Conservation (phyloP, 371 early-diverging fungal species). For the Mortierella sp. region DNA sequence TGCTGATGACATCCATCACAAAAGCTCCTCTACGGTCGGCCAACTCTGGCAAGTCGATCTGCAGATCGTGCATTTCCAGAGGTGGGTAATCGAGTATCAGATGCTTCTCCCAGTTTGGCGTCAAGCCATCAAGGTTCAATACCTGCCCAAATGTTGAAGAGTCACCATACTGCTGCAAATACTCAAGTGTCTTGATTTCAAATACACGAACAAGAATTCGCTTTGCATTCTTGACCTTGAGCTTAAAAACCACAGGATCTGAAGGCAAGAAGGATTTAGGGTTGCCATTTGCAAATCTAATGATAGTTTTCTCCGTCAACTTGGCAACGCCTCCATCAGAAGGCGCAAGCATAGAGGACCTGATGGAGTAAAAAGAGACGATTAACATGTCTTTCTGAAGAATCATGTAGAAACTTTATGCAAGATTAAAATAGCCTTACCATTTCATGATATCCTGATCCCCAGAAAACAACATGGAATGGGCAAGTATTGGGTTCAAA, state of each 20-base stretch:
- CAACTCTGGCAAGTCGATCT: conserved; percentile 35
- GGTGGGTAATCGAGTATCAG: conserved; percentile 26
- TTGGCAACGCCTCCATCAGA: background rate
- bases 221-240: conserved; percentile 46
- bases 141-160: conserved; percentile 14
- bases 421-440: conserved; percentile 6
- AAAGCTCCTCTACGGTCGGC: conserved; percentile 41
- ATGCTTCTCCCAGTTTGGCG: conserved; percentile 46
- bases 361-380: conserved; percentile 1
- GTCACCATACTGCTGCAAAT: conserved; percentile 31
- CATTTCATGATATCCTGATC: conserved; percentile 32
- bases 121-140: conserved; percentile 44
- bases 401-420: too few species aligned
- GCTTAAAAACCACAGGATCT: conserved; percentile 40
- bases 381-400: background rate
- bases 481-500: conserved; percentile 20
- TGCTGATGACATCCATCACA: conserved; percentile 45
- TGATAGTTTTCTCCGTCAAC: conserved; percentile 31
- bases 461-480: conserved; percentile 34
- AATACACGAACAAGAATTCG: conserved; percentile 39
- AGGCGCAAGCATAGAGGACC: conserved; percentile 22
- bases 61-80: conserved; percentile 31
- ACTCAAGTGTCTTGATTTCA: conserved; percentile 54
- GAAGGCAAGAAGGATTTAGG: conserved; percentile 38
- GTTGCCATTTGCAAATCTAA: conserved; percentile 34